These are phyloP conservation scores for Calonectria crousiana DNA, from an alignment of 2,329 filamentous ascomycete genomes.

Conservation along the genomic window DNA sequence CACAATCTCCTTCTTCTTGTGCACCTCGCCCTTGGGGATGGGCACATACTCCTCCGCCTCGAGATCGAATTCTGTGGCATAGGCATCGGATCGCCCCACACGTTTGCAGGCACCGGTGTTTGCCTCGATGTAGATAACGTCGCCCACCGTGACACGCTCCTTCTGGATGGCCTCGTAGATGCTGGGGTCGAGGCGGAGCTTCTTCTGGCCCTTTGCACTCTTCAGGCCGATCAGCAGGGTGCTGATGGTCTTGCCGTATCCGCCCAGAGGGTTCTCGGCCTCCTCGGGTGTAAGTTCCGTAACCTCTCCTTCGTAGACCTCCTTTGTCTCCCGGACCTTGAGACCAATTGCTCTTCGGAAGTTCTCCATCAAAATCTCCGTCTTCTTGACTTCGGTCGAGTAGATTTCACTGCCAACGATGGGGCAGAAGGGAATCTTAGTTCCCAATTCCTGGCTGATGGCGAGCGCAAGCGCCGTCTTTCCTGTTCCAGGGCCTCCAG, in stretches of 20 bases:
- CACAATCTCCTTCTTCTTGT: constrained; percentile 99
- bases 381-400: constrained; percentile 99
- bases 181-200: constrained; percentile 94
- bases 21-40: constrained; percentile 97
- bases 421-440: constrained; percentile 97
- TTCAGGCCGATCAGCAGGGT: constrained; percentile 95
- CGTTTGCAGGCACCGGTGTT: constrained; percentile 99
- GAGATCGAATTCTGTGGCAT: constrained; percentile 97
- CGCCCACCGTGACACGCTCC: constrained; percentile 93
- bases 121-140: constrained; percentile 99
- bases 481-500: constrained; percentile 94
- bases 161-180: constrained; percentile 99
- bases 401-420: constrained; percentile 99
- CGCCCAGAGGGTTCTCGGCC: constrained; percentile 95
- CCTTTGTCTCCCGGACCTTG: constrained; percentile 97
- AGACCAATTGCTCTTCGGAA: constrained; percentile 96
- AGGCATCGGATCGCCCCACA: constrained; percentile 94
- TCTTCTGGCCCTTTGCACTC: constrained; percentile 97
- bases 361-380: constrained; percentile 99
- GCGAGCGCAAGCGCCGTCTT: constrained; percentile 97
- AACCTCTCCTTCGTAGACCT: constrained; percentile 99
- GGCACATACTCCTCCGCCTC: constrained; percentile 99
- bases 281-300: constrained; percentile 98
- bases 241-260: constrained; percentile 97
- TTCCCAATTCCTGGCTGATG: constrained; percentile 96